Evolutionary conservation across 2,329 filamentous ascomycete species (phyloP).

Genomic region (Byssochlamys sp.): DNA sequence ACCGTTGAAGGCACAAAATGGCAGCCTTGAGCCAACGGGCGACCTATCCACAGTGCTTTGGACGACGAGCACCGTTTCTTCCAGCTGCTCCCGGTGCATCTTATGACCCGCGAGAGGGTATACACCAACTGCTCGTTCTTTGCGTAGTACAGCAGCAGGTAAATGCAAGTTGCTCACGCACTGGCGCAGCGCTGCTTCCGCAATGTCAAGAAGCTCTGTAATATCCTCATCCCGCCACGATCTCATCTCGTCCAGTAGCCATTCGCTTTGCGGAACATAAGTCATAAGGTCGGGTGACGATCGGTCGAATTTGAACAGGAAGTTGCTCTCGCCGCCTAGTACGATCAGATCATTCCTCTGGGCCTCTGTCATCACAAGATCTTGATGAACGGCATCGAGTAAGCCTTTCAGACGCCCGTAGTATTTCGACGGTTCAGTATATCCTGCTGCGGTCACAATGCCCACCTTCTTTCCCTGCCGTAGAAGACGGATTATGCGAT

Average conservation of each 20-base stretch:
- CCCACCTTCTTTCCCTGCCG: conserved; percentile 71
- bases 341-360: conserved; percentile 75
- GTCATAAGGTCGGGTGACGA: conserved; percentile 57
- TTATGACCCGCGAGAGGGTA: conserved; percentile 55
- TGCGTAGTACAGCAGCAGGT: conserved; percentile 70
- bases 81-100: conserved; percentile 77
- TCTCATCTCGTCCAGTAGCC: conserved; percentile 50
- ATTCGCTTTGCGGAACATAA: conserved; percentile 50
- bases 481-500: conserved; percentile 59
- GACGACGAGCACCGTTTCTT: conserved; percentile 89
- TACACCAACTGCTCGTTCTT: conserved; percentile 77
- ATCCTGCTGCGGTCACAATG: conserved; percentile 93
- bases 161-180: conserved; percentile 72
- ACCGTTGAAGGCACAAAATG: conserved; percentile 96
- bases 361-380: conserved; percentile 48
- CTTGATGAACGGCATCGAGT: conserved; percentile 64
- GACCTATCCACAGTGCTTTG: conserved; percentile 85
- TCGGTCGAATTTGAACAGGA: conserved; percentile 71
- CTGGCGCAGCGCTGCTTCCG: conserved; percentile 71
- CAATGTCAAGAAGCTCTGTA: conserved; percentile 70
- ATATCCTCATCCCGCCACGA: conserved; percentile 57
- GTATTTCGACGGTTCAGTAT: conserved; percentile 78
- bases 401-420: conserved; percentile 79
- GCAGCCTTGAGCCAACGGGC: conserved; percentile 57
- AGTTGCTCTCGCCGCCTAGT: conserved; percentile 93